phyloP scores from a whole-genome alignment of 2,329 filamentous ascomycete genomes.

The Magnaporthales sp. region DNA sequence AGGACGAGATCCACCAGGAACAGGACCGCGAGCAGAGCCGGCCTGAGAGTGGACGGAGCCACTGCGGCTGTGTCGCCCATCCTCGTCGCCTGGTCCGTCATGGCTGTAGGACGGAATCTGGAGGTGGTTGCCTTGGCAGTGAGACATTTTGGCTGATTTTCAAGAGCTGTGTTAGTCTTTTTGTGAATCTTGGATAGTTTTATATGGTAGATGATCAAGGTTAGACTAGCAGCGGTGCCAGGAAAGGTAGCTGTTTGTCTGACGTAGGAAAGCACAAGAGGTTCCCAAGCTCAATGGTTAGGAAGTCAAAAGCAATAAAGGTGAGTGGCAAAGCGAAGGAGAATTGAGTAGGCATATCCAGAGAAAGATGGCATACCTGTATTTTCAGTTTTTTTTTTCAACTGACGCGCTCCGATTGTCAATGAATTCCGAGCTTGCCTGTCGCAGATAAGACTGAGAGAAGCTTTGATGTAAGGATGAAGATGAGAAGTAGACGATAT shows the following conservation, averaged over 20 bases:
- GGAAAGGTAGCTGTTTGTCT: background rate
- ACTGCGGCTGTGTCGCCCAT: background rate
- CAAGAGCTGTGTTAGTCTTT: background rate
- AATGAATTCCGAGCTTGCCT: background rate
- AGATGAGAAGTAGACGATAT: background rate
- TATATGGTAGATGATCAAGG: background rate
- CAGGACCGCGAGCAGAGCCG: background rate
- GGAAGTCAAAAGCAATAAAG: background rate
- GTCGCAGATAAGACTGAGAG: background rate
- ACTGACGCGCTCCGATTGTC: background rate
- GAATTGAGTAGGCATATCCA: background rate
- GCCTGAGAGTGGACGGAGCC: background rate
- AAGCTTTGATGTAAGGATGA: background rate
- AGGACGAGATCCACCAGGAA: background rate
- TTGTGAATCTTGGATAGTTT: no score
- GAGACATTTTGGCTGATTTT: background rate
- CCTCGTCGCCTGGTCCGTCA: slow-evolving; percentile 5
- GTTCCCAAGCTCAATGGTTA: background rate
- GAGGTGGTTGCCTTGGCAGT: background rate
- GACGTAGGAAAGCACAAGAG: background rate
- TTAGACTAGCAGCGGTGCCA: background rate
- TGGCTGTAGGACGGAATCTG: slow-evolving; percentile 4
- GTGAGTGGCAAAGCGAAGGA: background rate
- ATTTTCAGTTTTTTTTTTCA: background rate
- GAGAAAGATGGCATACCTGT: background rate